Evolutionary conservation across 2,329 filamentous ascomycete genomes (phyloP).

Genomic region (Teratosphaeriaceae sp.): DNA sequence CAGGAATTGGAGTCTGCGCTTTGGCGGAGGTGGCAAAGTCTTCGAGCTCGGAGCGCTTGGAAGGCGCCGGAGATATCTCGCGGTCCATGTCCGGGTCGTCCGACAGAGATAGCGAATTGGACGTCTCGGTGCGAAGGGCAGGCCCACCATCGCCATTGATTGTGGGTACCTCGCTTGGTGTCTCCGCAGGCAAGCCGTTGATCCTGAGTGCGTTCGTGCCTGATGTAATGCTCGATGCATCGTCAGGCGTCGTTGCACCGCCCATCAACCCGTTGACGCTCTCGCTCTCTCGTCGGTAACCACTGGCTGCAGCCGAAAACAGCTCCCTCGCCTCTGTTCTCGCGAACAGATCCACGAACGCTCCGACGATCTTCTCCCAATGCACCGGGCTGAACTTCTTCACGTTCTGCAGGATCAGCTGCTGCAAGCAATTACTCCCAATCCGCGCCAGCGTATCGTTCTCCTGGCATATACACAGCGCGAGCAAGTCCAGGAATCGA

Average conservation of each 20-base stretch:
- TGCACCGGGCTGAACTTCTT: constrained; percentile 80
- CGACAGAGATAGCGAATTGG: constrained; percentile 10
- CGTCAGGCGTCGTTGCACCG: constrained; percentile 6
- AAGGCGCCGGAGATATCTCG: constrained; percentile 5
- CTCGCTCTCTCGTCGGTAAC: constrained; percentile 25
- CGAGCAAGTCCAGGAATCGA: constrained; percentile 88
- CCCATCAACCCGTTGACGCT: constrained; percentile 1
- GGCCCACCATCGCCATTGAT: constrained; percentile 16
- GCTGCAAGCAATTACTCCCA: constrained; percentile 95
- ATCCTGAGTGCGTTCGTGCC: constrained; percentile 36
- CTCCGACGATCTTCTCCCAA: constrained; percentile 90
- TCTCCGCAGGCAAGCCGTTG: constrained; percentile 26
- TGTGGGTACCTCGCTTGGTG: constrained; percentile 14
- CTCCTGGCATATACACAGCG: constrained; percentile 96
- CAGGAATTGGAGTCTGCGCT: constrained; percentile 83
- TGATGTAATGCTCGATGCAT: constrained; percentile 15
- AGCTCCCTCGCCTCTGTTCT: constrained; percentile 91
- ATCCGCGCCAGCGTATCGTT: constrained; percentile 98
- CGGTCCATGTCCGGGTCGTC: constrained; percentile 3
- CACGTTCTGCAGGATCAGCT: constrained; percentile 94
- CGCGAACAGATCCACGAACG: constrained; percentile 93
- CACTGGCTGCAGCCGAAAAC: constrained; percentile 70
- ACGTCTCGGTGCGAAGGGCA: constrained; percentile 5
- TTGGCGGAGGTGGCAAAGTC: constrained; percentile 73
- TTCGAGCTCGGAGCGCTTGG: constrained; percentile 53